Percentiles rank a stretch among this genome's conserved stretches.
Evolutionary conservation across 768 basidiomycete species (phyloP).

Genomic region (Butyriboletus loyo): DNA sequence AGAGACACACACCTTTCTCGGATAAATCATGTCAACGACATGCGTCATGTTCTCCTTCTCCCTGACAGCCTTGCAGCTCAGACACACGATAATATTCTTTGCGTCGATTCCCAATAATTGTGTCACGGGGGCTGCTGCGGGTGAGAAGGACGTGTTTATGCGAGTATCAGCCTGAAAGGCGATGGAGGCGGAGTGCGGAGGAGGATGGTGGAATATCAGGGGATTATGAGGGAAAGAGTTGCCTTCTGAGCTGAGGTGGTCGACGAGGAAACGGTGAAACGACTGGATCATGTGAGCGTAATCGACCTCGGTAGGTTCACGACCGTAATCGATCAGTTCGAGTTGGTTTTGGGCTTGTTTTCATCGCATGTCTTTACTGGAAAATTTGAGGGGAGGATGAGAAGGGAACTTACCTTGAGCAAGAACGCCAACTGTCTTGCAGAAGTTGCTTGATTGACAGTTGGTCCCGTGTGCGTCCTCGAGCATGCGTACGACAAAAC

Average conservation of each 20-base stretch:
- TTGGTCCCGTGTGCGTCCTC: slow-evolving; percentile 93
- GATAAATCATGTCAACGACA: slow-evolving; percentile 83
- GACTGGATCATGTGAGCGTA: slow-evolving; percentile 90
- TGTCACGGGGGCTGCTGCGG: slow-evolving; percentile 69
- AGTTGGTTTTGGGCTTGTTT: slow-evolving; percentile 66
- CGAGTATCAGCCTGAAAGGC: slow-evolving; percentile 22
- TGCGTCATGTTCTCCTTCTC: slow-evolving; percentile 81
- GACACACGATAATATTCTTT: slow-evolving; percentile 71
- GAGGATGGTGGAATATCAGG: slow-evolving; percentile 38
- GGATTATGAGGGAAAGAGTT: slow-evolving; percentile 63
- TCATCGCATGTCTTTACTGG: background rate
- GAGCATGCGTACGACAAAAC: slow-evolving; percentile 92
- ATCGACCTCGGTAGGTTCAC: slow-evolving; percentile 67
- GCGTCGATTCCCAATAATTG: slow-evolving; percentile 83
- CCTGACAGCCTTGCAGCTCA: slow-evolving; percentile 64
- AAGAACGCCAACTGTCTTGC: slow-evolving; percentile 85
- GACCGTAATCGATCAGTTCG: slow-evolving; percentile 85
- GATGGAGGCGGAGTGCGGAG: slow-evolving; percentile 1
- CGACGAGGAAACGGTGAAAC: slow-evolving; percentile 92
- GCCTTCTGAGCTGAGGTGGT: slow-evolving; percentile 76
- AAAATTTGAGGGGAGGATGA: background rate
- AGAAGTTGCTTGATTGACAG: slow-evolving; percentile 97
- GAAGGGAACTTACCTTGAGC: slow-evolving; percentile 64
- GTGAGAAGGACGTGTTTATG: slow-evolving; percentile 18
- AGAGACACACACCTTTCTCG: slow-evolving; percentile 59